phyloP scores from a whole-genome alignment of 169 alveolate genomes.

The Plasmodium coatneyi region DNA sequence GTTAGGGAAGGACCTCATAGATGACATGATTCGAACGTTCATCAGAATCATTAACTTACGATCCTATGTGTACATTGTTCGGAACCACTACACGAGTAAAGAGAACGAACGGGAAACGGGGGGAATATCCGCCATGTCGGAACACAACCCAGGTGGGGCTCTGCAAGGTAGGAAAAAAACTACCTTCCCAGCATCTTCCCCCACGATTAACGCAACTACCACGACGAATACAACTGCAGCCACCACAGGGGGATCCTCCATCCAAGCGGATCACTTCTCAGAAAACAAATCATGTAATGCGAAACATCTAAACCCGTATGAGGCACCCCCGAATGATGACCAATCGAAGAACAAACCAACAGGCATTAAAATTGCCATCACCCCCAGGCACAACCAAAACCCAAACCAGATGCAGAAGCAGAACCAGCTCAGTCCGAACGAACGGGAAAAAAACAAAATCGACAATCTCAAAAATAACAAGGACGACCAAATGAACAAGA shows the following conservation, averaged over 20 bases:
- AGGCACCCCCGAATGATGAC: neutral
- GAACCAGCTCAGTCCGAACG: neutral
- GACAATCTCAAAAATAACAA: slow-evolving; percentile 15
- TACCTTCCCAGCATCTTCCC: neutral
- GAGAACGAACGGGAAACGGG: neutral
- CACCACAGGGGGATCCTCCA: neutral
- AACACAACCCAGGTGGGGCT: neutral
- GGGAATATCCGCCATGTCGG: neutral
- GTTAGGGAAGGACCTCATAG: slow-evolving; percentile 90
- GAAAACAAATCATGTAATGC: neutral
- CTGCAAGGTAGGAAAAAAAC: neutral
- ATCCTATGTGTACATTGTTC: slow-evolving; percentile 28
- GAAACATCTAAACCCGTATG: neutral
- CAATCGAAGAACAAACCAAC: neutral
- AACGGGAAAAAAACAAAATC: neutral
- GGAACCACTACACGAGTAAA: slow-evolving; percentile 10
- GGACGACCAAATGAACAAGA: slow-evolving; percentile 10
- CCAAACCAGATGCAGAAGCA: too few relatives aligned
- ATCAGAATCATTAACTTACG: slow-evolving; percentile 70
- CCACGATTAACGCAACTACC: neutral
- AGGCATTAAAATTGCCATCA: neutral
- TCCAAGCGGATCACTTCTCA: neutral
- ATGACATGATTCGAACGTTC: slow-evolving; percentile 81
- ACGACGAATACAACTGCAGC: neutral
- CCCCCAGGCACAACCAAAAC: neutral